Conservation (phyloP, 257 asterid genomes). For the Leptodermis oblonga region DNA sequence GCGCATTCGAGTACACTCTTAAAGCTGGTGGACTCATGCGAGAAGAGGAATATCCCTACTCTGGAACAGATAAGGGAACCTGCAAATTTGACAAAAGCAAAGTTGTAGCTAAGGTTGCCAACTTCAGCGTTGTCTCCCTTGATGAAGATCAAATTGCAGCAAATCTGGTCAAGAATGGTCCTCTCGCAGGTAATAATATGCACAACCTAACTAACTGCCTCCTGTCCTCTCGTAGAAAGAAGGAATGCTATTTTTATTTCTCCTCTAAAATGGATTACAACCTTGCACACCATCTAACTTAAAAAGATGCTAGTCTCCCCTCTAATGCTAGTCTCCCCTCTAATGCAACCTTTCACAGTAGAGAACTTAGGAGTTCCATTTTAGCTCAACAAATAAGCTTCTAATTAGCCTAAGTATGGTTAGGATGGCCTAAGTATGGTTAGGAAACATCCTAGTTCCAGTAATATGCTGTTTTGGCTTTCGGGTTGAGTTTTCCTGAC, state of each 20-base stretch:
- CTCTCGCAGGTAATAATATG: slow-evolving; percentile 98
- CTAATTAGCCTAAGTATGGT: background rate
- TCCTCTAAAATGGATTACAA: too few relatives aligned
- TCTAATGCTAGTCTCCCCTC: too few relatives aligned
- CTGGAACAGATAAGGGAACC: slow-evolving; percentile 62
- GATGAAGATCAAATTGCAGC: slow-evolving; percentile 93
- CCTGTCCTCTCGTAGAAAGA: too few relatives aligned
- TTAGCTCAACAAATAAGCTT: background rate
- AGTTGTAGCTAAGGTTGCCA: slow-evolving; percentile 74
- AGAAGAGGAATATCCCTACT: slow-evolving; percentile 83
- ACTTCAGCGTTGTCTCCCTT: slow-evolving; percentile 82
- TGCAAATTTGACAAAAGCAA: slow-evolving; percentile 78
- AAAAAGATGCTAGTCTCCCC: too few relatives aligned
- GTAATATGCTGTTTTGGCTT: background rate
- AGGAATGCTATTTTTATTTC: background rate
- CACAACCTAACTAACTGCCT: too few relatives aligned
- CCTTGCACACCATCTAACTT: too few relatives aligned
- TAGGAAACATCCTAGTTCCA: background rate
- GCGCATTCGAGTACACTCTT: slow-evolving; percentile 78
- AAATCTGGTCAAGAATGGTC: slow-evolving; percentile 81
- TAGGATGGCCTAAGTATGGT: too few relatives aligned
- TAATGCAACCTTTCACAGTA: background rate
- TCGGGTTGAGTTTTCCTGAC: background rate
- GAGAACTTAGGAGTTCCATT: background rate
- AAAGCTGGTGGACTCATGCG: slow-evolving; percentile 86